A percentile compares a stretch with the other conserved stretches of the same genome.
Conservation (phyloP, 805 yeast genomes). For the Candida sanyiensis region DNA sequence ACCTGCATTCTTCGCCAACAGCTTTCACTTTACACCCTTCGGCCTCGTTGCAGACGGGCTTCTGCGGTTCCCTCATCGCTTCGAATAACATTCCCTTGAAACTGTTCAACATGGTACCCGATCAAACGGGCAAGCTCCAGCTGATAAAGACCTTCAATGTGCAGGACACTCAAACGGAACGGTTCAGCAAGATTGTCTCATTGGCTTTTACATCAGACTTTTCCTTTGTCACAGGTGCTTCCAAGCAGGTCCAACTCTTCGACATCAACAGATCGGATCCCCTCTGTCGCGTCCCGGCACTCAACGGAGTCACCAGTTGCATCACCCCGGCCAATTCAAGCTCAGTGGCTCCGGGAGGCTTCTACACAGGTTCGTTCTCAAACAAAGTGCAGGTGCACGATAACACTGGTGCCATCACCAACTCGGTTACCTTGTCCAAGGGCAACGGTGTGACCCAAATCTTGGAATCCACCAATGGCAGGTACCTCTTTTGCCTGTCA, state of each 20-base stretch:
- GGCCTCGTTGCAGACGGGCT: conserved; percentile 28
- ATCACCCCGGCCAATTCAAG: conserved; percentile 9
- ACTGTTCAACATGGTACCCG: conserved; percentile 22
- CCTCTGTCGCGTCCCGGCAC: conserved; percentile 3
- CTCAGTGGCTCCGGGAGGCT: conserved; percentile 14
- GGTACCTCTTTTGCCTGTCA: conserved; percentile 29
- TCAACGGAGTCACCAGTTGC: conserved; percentile 21
- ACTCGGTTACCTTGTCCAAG: conserved; percentile 7
- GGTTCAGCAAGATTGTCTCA: conserved; percentile 28
- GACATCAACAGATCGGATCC: conserved; percentile 27
- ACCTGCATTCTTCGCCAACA: conserved; percentile 28
- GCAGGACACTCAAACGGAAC: conserved; percentile 29
- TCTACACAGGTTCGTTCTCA: conserved; percentile 29
- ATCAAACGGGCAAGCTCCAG: conserved; percentile 12
- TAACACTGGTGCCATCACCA: conserved; percentile 18
- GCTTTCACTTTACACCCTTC: conserved; percentile 30
- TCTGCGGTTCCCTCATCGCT: conserved; percentile 26
- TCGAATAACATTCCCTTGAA: conserved; percentile 33
- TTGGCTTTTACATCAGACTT: conserved; percentile 21
- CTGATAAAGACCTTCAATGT: conserved; percentile 26
- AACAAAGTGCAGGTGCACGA: conserved; percentile 30
- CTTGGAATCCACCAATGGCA: conserved; percentile 31
- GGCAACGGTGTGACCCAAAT: conserved; percentile 33
- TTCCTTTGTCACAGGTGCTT: conserved; percentile 30
- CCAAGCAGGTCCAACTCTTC: conserved; percentile 26